phyloP scores from a whole-genome alignment of 176 grass and related monocot species.

The Saccharum officinarum region DNA sequence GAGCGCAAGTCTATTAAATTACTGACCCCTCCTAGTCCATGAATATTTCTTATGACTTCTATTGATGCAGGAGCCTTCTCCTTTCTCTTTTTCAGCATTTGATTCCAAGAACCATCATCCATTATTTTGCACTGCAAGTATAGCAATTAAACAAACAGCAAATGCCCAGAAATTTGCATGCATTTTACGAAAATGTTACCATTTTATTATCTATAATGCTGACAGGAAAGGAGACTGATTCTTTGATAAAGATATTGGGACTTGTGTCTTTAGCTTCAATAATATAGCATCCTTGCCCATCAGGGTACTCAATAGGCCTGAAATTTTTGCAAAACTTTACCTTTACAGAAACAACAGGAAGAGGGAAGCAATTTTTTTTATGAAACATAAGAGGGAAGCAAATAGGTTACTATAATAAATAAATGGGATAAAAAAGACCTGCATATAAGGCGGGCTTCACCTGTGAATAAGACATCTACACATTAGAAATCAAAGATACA shows the following conservation, averaged over 20 bases:
- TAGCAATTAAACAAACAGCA: conserved; percentile 6
- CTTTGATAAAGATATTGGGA: conserved; percentile 30
- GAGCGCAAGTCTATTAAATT: neutral
- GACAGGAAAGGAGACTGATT: conserved; percentile 58
- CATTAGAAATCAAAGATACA: conserved; percentile 4
- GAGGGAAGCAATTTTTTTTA: neutral
- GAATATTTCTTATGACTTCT: neutral
- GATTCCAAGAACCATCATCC: conserved; percentile 19
- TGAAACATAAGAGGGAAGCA: neutral
- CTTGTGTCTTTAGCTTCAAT: neutral
- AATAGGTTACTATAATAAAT: neutral
- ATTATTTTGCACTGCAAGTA: conserved; percentile 44
- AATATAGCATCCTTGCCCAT: conserved; percentile 38
- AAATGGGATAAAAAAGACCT: conserved; percentile 34
- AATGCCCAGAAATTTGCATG: conserved; percentile 23
- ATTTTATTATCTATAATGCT: conserved; percentile 43
- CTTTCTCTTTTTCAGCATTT: conserved; percentile 26
- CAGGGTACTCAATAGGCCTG: conserved; percentile 43
- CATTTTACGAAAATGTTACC: conserved; percentile 29
- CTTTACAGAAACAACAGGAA: neutral
- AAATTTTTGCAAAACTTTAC: neutral
- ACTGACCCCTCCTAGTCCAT: conserved; percentile 22
- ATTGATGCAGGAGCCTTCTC: conserved; percentile 40
- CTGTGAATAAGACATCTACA: conserved; percentile 26
- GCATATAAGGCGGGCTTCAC: conserved; percentile 59